Evolutionary conservation across 805 yeast genomes (phyloP), one percentile per base, ranked within the genome.

Genomic region (Vanderwaltozyma polyspora): DNA sequence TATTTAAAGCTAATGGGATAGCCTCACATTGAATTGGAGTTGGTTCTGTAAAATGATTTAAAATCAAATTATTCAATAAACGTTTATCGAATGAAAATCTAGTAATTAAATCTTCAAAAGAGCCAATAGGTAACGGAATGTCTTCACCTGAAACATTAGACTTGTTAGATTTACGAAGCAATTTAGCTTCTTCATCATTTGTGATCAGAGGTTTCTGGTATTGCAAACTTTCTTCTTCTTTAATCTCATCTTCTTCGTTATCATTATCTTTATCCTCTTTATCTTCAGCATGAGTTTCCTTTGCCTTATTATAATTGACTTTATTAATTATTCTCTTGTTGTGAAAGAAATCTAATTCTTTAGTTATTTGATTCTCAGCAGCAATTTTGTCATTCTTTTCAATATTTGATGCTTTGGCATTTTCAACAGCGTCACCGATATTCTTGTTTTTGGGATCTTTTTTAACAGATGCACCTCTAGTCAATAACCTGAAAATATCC

Each of bases 21-120:
- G 86, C 75, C 57, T 91, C 96, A 41, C 85, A 72, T 60, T 91
- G 99, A 47, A 91, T 83, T 3, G 96, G 78, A 0, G 98, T 89
- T 5, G 98, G 97, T 41, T 76, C 82, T 1, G 76, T 70, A 51
- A 87, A 87, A 34, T 76, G 80, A 30, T 78, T 71, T 9, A 72
- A 71, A 15, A 77, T 64, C 40, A 89, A 60, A 49, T 86, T 87
- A 19, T 66, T 58, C 24, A 79, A 58, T 26, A 64, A 43, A 15
- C 61, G 57, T 39, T 64, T 65, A 49, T 79, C 76, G 23, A 91
- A 60, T 28, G 74, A 64, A 58, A 78, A 86, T 36, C 95, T 66
- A 1, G 72, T 57, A 2, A 72, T 67, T 37, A 91, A 64, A 53
- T 89, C 95, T 43, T 79, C 79, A 55, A 91, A 91, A 2, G 94